Conservation (phyloP, 2,329 filamentous ascomycete species). For the Capronia coronata region DNA sequence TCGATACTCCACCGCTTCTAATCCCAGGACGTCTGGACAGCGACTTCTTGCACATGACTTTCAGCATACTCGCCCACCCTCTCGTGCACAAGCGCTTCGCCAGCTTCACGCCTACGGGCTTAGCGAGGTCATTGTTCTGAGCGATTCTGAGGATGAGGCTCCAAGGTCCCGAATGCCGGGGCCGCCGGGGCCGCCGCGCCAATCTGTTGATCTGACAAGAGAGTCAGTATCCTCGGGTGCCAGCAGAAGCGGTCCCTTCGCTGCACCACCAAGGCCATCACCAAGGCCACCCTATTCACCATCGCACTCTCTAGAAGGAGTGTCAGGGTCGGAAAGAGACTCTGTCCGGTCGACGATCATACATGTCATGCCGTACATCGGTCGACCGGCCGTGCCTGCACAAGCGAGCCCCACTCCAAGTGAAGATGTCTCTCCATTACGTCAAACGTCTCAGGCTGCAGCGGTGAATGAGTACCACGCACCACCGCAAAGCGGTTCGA, state of each 20-base stretch:
- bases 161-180: neutral
- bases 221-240: neutral
- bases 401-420: neutral
- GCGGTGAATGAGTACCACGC: neutral
- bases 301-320: neutral
- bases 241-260: neutral
- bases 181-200: neutral
- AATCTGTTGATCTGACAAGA: neutral
- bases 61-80: neutral
- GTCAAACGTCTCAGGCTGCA: neutral
- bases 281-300: neutral
- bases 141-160: slow-evolving; percentile 11
- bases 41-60: neutral
- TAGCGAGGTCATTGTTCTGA: slow-evolving; percentile 8
- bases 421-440: neutral
- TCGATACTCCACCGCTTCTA: neutral
- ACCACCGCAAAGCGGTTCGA: neutral
- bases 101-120: neutral
- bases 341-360: no score
- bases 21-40: neutral
- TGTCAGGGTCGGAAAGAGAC: neutral
- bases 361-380: no score
- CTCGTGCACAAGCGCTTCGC: neutral
- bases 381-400: no score
- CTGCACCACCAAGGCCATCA: neutral